Conservation (phyloP, 2,329 filamentous ascomycete genomes). For the Neonectria ditissima region DNA sequence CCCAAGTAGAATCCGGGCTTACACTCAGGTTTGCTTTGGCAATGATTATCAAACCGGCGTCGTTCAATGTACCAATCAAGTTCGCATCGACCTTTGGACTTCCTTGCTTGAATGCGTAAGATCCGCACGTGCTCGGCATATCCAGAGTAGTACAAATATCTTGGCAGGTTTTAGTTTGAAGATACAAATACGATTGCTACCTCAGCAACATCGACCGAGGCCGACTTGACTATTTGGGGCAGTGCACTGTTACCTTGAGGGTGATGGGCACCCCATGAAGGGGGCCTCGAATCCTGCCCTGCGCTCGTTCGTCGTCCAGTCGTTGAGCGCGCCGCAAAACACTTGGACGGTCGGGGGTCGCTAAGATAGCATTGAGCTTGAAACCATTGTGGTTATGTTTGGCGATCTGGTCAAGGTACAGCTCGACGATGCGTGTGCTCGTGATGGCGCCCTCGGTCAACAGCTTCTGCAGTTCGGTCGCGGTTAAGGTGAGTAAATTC, state of each 20-base stretch:
- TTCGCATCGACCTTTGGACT: not conserved
- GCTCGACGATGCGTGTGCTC: not conserved
- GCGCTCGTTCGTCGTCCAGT: not conserved
- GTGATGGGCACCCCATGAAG: not conserved
- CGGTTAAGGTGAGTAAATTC: not conserved
- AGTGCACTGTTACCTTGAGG: not conserved
- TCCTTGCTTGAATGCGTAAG: not conserved
- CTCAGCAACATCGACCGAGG: not conserved
- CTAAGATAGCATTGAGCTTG: not conserved
- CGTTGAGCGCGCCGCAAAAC: not conserved
- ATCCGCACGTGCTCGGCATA: not conserved
- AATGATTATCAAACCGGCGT: not conserved
- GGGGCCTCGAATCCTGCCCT: not conserved
- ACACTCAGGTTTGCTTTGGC: not conserved
- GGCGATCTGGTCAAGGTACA: not conserved
- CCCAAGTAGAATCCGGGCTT: not conserved
- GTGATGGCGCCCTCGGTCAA: not conserved
- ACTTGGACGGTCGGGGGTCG: not conserved
- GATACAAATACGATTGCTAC: not conserved
- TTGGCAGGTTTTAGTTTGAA: not conserved
- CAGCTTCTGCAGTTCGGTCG: not conserved
- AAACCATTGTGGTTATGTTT: not conserved
- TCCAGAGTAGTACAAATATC: not conserved
- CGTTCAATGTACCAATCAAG: not conserved
- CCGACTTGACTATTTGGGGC: too few species aligned